Percentiles rank a stretch among this genome's conserved stretches.
phyloP scores from a whole-genome alignment of 768 basidiomycete genomes.

The Chalciporus pseudorubinellus region DNA sequence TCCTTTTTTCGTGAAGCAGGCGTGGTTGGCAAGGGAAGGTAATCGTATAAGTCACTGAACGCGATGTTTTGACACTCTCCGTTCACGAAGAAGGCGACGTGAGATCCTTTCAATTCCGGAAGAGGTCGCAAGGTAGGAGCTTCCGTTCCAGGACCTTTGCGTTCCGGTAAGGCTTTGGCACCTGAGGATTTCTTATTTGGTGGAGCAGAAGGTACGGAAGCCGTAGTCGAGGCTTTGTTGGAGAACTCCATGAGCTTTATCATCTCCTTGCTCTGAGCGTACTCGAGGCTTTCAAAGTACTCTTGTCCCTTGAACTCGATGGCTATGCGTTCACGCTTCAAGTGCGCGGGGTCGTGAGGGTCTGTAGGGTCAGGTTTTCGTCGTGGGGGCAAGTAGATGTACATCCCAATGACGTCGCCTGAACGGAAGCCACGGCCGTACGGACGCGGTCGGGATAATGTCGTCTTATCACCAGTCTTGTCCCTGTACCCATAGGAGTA shows the following conservation, averaged over 20 bases:
- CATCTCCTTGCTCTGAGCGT: constrained; percentile 91
- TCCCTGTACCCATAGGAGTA: constrained; percentile 93
- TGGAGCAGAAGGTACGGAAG: constrained; percentile 53
- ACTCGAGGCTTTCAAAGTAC: constrained; percentile 93
- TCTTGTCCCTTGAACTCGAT: constrained; percentile 97
- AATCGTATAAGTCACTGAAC: constrained; percentile 88
- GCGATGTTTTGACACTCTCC: constrained; percentile 82
- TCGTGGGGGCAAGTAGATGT: constrained; percentile 80
- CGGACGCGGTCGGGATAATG: constrained; percentile 72
- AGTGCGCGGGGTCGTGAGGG: constrained; percentile 73
- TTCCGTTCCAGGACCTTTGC: constrained; percentile 36
- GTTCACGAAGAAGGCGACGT: constrained; percentile 89
- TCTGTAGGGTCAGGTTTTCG: constrained; percentile 60
- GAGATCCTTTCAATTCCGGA: constrained; percentile 66
- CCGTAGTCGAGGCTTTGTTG: constrained; percentile 53
- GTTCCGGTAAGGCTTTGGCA: constrained; percentile 67
- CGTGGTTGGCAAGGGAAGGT: constrained; percentile 72
- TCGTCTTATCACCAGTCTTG: constrained; percentile 89
- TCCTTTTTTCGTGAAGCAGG: constrained; percentile 56
- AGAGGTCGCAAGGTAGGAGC: constrained; percentile 55
- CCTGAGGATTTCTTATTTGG: constrained; percentile 63
- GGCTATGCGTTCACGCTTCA: constrained; percentile 86
- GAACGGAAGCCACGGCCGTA: constrained; percentile 75
- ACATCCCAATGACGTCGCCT: constrained; percentile 91
- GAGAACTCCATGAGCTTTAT: constrained; percentile 77